A percentile compares a stretch with the other conserved stretches of the same genome.
Evolutionary conservation across 192 early-diverging fungal species (phyloP).

Genomic region (Glomus cerebriforme): DNA sequence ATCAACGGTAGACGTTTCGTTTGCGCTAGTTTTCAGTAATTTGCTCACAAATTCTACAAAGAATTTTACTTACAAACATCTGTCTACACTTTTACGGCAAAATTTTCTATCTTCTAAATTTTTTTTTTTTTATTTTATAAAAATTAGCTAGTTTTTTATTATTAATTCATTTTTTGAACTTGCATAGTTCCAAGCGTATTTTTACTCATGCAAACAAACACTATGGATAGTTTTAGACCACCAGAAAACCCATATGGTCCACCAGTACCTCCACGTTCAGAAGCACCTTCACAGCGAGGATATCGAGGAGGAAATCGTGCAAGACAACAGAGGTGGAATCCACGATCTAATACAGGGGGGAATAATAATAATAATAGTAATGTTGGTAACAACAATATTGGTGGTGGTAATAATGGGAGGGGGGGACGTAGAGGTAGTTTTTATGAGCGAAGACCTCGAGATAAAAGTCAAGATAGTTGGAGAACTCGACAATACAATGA

Average conservation of each 20-base stretch:
- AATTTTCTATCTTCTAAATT: not conserved
- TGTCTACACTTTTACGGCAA: not conserved
- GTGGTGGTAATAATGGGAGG: slow-evolving; percentile 10
- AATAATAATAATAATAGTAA: not conserved
- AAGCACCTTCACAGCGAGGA: not conserved
- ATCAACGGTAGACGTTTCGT: not conserved
- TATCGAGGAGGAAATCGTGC: not conserved
- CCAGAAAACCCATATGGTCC: slow-evolving; percentile 31
- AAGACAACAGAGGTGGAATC: not conserved
- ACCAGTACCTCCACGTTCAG: not conserved
- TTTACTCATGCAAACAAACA: slow-evolving; percentile 6
- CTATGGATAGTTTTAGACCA: slow-evolving; percentile 18
- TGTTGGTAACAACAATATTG: not conserved
- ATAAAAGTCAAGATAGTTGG: slow-evolving; percentile 21
- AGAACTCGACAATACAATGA: slow-evolving; percentile 6
- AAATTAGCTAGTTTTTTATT: not conserved
- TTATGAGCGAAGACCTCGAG: not conserved
- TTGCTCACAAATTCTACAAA: not conserved
- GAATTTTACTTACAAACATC: not conserved
- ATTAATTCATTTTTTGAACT: not conserved
- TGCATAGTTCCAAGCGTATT: not conserved
- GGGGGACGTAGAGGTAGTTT: slow-evolving; percentile 11
- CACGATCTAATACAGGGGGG: slow-evolving; percentile 3
- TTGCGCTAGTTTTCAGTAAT: not conserved
- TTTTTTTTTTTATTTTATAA: not conserved